Percentiles rank a stretch among this genome's conserved stretches.
phyloP scores from a whole-genome alignment of 345 rosid species.

The Gossypium australe region DNA sequence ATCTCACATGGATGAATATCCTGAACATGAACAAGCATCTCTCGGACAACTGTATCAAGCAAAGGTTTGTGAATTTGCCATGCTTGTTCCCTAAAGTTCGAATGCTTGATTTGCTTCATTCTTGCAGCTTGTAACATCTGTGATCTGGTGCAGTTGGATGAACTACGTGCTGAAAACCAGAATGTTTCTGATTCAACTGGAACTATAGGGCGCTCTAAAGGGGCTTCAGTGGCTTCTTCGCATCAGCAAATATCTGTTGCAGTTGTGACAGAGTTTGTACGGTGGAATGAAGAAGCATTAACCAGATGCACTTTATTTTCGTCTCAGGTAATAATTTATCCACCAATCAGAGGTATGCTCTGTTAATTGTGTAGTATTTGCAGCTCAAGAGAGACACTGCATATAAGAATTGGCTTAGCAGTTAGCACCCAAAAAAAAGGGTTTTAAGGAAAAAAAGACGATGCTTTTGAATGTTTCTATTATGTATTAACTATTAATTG shows the following conservation, averaged over 20 bases:
- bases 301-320: constrained; percentile 89
- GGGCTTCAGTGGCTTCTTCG: constrained; percentile 75
- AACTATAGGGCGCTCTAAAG: constrained; percentile 85
- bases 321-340: constrained; percentile 58
- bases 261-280: constrained; percentile 94
- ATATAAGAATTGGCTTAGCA: not conserved
- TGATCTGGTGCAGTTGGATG: constrained; percentile 69
- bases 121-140: not conserved
- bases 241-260: constrained; percentile 95
- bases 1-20: constrained; percentile 92
- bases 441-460: not conserved
- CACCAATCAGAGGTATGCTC: not conserved
- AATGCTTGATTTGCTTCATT: constrained; percentile 5
- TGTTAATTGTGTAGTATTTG: constrained; percentile 3
- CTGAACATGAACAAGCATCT: constrained; percentile 93
- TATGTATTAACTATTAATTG: not conserved
- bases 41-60: constrained; percentile 82
- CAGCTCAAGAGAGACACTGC: not conserved
- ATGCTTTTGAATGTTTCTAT: not conserved
- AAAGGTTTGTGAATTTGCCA: constrained; percentile 48
- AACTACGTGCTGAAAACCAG: constrained; percentile 75
- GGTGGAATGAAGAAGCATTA: constrained; percentile 98
- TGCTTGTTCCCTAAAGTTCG: constrained; percentile 13
- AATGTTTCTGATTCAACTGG: constrained; percentile 74
- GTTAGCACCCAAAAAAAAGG: not conserved